phyloP scores from a whole-genome alignment of 2,329 filamentous ascomycete genomes.

The Clonostachys solani region DNA sequence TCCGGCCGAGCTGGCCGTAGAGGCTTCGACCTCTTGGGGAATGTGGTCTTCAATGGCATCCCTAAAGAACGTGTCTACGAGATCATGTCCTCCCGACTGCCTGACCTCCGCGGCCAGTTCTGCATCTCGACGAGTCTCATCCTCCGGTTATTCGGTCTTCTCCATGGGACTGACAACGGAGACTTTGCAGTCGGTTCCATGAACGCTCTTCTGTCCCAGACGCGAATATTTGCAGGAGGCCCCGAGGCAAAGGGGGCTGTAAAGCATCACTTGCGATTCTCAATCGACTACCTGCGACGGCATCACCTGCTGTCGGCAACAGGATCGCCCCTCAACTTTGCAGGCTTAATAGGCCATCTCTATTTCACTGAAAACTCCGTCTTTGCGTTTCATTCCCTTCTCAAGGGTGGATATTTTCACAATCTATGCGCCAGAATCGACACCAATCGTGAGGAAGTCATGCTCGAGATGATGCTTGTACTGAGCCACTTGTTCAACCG shows the following conservation, averaged over 20 bases:
- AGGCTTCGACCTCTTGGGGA: conserved; percentile 77
- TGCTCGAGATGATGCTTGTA: conserved; percentile 62
- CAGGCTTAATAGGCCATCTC: conserved; percentile 64
- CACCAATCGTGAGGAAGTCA: conserved; percentile 38
- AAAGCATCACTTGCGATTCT: conserved; percentile 74
- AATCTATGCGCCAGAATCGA: conserved; percentile 55
- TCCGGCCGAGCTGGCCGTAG: conserved; percentile 75
- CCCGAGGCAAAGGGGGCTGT: conserved; percentile 64
- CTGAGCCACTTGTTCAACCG: conserved; percentile 70
- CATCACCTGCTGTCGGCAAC: conserved; percentile 58
- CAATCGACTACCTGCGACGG: conserved; percentile 71
- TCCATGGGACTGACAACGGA: conserved; percentile 62
- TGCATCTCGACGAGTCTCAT: conserved; percentile 71
- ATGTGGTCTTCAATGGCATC: conserved; percentile 73
- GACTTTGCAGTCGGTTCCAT: conserved; percentile 58
- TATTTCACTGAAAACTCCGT: conserved; percentile 74
- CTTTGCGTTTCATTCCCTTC: conserved; percentile 72
- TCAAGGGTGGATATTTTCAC: conserved; percentile 67
- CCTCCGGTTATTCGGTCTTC: conserved; percentile 61
- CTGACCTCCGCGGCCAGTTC: conserved; percentile 73
- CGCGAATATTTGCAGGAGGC: conserved; percentile 66
- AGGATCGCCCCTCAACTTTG: conserved; percentile 68
- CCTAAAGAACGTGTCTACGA: conserved; percentile 56
- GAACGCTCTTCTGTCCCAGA: conserved; percentile 65
- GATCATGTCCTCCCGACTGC: conserved; percentile 68